Percentiles rank a stretch among this genome's conserved stretches.
phyloP scores from a whole-genome alignment of 1,284 basidiomycete species.

The Fomitopsis schrenkii region DNA sequence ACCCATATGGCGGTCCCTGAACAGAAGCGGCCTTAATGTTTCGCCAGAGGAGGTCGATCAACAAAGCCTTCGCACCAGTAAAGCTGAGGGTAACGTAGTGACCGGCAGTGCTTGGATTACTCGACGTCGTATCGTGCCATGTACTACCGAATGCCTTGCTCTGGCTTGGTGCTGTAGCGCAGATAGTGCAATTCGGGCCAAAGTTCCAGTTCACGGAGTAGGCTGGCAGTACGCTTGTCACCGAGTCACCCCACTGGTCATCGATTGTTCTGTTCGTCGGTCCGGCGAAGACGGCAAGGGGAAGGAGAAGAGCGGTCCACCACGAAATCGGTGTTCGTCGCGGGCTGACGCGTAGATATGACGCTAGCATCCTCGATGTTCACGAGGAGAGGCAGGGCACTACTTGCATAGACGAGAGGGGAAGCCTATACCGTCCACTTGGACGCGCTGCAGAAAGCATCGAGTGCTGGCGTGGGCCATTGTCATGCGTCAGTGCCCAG shows the following conservation, averaged over 20 bases:
- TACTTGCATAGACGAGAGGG: too few species aligned
- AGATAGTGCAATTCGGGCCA: not conserved
- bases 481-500: too few species aligned
- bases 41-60: too few species aligned
- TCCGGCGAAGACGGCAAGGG: not conserved
- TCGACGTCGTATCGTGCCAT: not conserved
- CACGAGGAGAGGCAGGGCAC: too few species aligned
- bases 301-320: not conserved
- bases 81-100: not conserved
- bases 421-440: too few species aligned
- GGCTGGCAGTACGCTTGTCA: not conserved
- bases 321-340: too few species aligned
- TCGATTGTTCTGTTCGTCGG: not conserved
- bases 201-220: not conserved
- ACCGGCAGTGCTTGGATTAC: not conserved
- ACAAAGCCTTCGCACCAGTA: not conserved
- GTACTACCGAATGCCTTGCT: not conserved
- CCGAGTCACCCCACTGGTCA: not conserved
- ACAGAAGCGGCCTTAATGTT: not conserved
- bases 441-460: too few species aligned
- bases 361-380: too few species aligned
- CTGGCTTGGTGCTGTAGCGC: not conserved
- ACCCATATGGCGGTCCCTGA: not conserved
- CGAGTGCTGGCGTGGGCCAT: too few species aligned
- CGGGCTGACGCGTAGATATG: too few species aligned